A percentile compares a stretch with the other conserved stretches of the same genome.
These are phyloP conservation scores for Aspergillus pseudoglaucus DNA, from an alignment of 2,329 filamentous ascomycete species.

Conservation along the genomic window DNA sequence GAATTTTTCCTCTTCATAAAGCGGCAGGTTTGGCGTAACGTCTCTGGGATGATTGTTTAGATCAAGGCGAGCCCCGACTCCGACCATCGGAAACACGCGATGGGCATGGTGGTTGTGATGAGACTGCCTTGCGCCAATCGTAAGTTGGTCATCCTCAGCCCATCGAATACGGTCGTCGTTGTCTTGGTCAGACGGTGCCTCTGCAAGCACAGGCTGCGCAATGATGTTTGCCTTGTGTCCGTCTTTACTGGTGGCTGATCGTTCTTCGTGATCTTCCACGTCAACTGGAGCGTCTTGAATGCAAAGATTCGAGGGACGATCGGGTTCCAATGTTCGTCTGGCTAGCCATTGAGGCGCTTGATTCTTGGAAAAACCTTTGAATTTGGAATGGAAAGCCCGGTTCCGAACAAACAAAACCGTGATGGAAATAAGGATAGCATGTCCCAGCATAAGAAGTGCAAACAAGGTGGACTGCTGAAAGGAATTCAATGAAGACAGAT, in stretches of 20 bases:
- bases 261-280: neutral
- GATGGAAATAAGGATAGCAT: slow-evolving; percentile 60
- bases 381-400: slow-evolving; percentile 56
- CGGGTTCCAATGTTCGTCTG: neutral
- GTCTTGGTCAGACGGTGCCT: neutral
- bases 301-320: neutral
- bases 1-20: slow-evolving; percentile 11
- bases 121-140: slow-evolving; percentile 13
- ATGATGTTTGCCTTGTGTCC: slow-evolving; percentile 2
- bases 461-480: slow-evolving; percentile 64
- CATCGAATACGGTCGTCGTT: slow-evolving; percentile 16
- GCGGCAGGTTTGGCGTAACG: slow-evolving; percentile 14
- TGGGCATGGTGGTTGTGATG: slow-evolving; percentile 22
- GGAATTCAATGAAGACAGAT: slow-evolving; percentile 55
- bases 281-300: neutral
- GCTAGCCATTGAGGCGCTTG: slow-evolving; percentile 10
- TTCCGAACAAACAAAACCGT: slow-evolving; percentile 57
- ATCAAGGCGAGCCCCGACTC: slow-evolving; percentile 29
- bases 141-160: slow-evolving; percentile 26
- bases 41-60: slow-evolving; percentile 28
- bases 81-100: slow-evolving; percentile 29
- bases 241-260: neutral
- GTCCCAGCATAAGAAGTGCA: slow-evolving; percentile 59
- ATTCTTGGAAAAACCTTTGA: slow-evolving; percentile 47
- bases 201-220: slow-evolving; percentile 2